These are phyloP conservation scores for Debaryomyces sp. DNA, from an alignment of 1,139 yeast species.

Conservation along the genomic window DNA sequence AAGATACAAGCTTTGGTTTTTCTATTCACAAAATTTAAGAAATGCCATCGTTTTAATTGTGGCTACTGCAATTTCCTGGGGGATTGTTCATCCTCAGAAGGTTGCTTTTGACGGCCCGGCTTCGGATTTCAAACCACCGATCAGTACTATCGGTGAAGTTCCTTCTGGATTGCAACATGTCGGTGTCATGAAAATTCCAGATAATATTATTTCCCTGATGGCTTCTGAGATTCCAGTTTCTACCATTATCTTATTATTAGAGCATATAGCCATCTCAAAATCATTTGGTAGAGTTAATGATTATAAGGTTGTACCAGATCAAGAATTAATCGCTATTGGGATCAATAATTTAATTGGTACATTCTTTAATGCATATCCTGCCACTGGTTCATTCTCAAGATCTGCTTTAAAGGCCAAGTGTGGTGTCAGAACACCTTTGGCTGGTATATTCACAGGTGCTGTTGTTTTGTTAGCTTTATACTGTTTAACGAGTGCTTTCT, in stretches of 20 bases:
- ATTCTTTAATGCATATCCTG: constrained; percentile 91
- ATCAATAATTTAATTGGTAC: constrained; percentile 89
- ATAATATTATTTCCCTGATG: constrained; percentile 60
- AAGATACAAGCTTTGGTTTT: constrained; percentile 55
- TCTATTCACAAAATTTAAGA: constrained; percentile 76
- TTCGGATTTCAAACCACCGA: constrained; percentile 44
- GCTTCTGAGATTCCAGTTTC: constrained; percentile 87
- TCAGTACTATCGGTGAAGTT: constrained; percentile 70
- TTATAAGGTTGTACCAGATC: constrained; percentile 89
- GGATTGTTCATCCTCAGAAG: constrained; percentile 67
- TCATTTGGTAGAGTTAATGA: constrained; percentile 93
- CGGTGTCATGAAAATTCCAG: constrained; percentile 70
- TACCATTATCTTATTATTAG: constrained; percentile 76
- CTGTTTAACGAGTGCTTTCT: constrained; percentile 80
- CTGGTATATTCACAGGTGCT: constrained; percentile 88
- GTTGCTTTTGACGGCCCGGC: constrained; percentile 49
- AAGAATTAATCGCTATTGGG: constrained; percentile 93
- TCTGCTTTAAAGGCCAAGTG: constrained; percentile 93
- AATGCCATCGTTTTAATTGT: constrained; percentile 80
- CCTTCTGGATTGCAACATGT: constrained; percentile 81
- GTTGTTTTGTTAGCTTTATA: constrained; percentile 87
- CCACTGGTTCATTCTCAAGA: constrained; percentile 95
- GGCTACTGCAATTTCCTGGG: constrained; percentile 72
- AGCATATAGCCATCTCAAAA: constrained; percentile 92
- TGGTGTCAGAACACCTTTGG: constrained; percentile 93